Conservation (phyloP, 1,284 basidiomycete genomes). For the Malassezia pachydermatis region DNA sequence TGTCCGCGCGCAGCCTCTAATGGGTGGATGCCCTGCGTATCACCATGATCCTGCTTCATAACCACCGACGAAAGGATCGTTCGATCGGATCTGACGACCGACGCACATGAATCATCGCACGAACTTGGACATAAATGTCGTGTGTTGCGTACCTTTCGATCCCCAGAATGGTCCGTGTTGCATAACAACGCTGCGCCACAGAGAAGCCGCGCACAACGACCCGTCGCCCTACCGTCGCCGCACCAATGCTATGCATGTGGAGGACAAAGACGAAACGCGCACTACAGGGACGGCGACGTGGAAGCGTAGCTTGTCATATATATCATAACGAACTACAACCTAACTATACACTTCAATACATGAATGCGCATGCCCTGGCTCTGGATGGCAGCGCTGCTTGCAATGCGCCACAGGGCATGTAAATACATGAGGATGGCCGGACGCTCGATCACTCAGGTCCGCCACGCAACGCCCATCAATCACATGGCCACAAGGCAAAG, state of each 20-base stretch:
- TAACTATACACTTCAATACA: conserved; percentile 20
- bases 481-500: conserved; percentile 38
- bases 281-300: background rate
- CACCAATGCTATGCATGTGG: background rate
- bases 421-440: conserved; percentile 26
- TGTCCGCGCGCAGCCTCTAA: conserved; percentile 32
- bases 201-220: background rate
- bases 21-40: conserved; percentile 38
- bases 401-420: conserved; percentile 34
- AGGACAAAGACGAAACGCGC: background rate
- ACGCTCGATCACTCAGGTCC: conserved; percentile 20
- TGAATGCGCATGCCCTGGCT: conserved; percentile 23
- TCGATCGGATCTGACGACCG: conserved; percentile 30
- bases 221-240: background rate
- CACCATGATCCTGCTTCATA: conserved; percentile 35
- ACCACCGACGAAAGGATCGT: conserved; percentile 33
- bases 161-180: conserved; percentile 26
- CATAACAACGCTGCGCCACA: background rate
- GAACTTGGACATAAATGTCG: conserved; percentile 21
- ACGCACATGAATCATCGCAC: conserved; percentile 45
- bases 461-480: conserved; percentile 37
- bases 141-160: conserved; percentile 29
- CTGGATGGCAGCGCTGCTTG: conserved; percentile 30
- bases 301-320: no score
- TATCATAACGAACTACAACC: background rate